Conservation (phyloP, 495 filamentous ascomycete species). For the Penicillium chermesinum region DNA sequence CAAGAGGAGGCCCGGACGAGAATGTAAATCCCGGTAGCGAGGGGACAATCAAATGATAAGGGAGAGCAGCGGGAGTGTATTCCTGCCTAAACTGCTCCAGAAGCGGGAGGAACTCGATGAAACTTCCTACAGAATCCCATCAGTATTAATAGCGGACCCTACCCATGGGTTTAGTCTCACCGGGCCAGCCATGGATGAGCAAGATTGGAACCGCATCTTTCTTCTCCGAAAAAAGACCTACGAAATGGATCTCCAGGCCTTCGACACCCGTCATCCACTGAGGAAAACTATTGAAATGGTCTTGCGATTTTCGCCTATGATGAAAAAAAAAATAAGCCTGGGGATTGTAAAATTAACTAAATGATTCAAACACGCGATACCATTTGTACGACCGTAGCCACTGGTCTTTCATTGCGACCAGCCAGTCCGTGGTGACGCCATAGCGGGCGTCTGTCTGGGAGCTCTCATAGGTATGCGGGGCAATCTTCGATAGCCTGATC, state of each 20-base stretch:
- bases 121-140: too few relatives aligned
- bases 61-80: slow-evolving; percentile 50
- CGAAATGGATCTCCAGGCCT: slow-evolving; percentile 54
- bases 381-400: slow-evolving; percentile 48
- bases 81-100: slow-evolving; percentile 41
- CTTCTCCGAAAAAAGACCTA: slow-evolving; percentile 55
- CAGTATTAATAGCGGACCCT: too few relatives aligned
- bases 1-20: slow-evolving; percentile 47
- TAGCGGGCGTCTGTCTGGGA: slow-evolving; percentile 38
- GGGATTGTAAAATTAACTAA: background rate
- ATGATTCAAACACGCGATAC: slow-evolving; percentile 15
- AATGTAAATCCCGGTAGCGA: slow-evolving; percentile 60
- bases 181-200: slow-evolving; percentile 60
- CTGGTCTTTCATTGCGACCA: slow-evolving; percentile 45
- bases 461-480: slow-evolving; percentile 48
- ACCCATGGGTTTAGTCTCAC: slow-evolving; percentile 17
- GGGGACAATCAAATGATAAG: slow-evolving; percentile 63
- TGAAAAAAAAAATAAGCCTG: background rate
- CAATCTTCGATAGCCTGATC: slow-evolving; percentile 47
- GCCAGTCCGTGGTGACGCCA: slow-evolving; percentile 55
- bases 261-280: slow-evolving; percentile 53
- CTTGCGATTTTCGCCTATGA: slow-evolving; percentile 46
- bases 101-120: slow-evolving; percentile 53
- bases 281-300: slow-evolving; percentile 57
- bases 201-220: slow-evolving; percentile 56